Evolutionary conservation across 2,329 filamentous ascomycete genomes (phyloP).

Genomic region (Harringtonia lauricola): DNA sequence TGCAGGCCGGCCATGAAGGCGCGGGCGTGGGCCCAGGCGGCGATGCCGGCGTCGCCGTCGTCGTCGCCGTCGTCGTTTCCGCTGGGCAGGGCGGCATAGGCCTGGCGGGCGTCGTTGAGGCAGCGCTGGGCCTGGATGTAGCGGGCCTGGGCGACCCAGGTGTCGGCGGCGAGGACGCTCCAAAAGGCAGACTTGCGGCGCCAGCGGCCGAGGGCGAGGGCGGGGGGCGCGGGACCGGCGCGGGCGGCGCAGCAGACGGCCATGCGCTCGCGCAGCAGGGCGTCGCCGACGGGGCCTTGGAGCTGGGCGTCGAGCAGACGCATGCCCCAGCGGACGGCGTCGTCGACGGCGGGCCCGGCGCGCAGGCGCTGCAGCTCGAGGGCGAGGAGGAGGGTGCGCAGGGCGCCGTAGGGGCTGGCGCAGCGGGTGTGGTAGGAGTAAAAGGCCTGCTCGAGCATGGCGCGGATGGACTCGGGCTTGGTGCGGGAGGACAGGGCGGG

Average conservation of each 20-base stretch:
- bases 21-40: conserved; percentile 37
- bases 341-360: conserved; percentile 72
- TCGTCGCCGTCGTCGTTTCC: too few relatives aligned
- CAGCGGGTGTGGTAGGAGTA: conserved; percentile 91
- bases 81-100: conserved; percentile 40
- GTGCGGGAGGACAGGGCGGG: conserved; percentile 62
- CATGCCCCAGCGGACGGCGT: conserved; percentile 76
- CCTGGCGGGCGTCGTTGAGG: conserved; percentile 55
- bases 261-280: conserved; percentile 75
- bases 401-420: conserved; percentile 64
- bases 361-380: conserved; percentile 75
- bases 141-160: conserved; percentile 71
- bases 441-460: conserved; percentile 78
- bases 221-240: conserved; percentile 51
- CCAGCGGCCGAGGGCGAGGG: conserved; percentile 55
- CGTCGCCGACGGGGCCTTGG: conserved; percentile 64
- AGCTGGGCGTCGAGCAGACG: conserved; percentile 68
- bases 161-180: conserved; percentile 72
- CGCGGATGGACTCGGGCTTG: conserved; percentile 69
- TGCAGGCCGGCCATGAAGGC: conserved; percentile 42
- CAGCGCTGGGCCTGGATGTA: conserved; percentile 68
- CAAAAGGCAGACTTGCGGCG: conserved; percentile 81
- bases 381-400: conserved; percentile 63
- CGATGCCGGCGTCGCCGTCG: conserved; percentile 40
- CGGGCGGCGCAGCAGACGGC: conserved; percentile 75